A percentile compares a stretch with the other conserved stretches of the same genome.
Conservation (phyloP, 495 filamentous ascomycete genomes). For the Aspergillus steynii region DNA sequence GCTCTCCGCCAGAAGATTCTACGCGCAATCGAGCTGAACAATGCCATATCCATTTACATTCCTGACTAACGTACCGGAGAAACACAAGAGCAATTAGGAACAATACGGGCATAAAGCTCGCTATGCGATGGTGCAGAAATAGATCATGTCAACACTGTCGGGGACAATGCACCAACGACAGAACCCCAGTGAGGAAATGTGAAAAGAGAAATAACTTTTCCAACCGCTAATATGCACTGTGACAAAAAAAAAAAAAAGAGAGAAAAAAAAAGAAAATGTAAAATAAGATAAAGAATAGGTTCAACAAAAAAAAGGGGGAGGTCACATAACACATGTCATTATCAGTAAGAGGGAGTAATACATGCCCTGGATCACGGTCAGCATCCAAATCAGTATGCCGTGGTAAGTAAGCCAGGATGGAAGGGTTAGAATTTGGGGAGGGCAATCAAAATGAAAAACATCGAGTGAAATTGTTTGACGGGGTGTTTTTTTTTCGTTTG, state of each 20-base stretch:
- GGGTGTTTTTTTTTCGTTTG: not conserved
- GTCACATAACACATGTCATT: conserved; percentile 54
- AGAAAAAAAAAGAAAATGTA: too few relatives aligned
- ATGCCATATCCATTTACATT: not conserved
- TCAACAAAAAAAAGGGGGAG: conserved; percentile 7
- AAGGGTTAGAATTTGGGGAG: conserved; percentile 17
- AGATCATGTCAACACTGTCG: conserved; percentile 23
- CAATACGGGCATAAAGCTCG: conserved; percentile 28
- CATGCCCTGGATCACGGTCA: conserved; percentile 34
- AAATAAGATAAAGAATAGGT: not conserved
- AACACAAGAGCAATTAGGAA: conserved; percentile 13
- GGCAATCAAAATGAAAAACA: conserved; percentile 10
- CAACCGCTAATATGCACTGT: conserved; percentile 53
- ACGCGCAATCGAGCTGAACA: not conserved
- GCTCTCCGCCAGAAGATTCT: conserved; percentile 16
- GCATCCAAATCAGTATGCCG: conserved; percentile 19
- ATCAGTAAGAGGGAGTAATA: conserved; percentile 49
- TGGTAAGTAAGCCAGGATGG: conserved; percentile 21
- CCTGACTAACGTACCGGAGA: conserved; percentile 6
- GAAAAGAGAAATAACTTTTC: conserved; percentile 46
- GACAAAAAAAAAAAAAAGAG: conserved; percentile 18
- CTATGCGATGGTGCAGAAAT: conserved; percentile 25
- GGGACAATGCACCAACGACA: conserved; percentile 19
- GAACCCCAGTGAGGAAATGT: conserved; percentile 34
- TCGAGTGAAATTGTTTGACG: conserved; percentile 11